phyloP scores from a whole-genome alignment of 306 rosid species.

The Ochetophila trinervis region DNA sequence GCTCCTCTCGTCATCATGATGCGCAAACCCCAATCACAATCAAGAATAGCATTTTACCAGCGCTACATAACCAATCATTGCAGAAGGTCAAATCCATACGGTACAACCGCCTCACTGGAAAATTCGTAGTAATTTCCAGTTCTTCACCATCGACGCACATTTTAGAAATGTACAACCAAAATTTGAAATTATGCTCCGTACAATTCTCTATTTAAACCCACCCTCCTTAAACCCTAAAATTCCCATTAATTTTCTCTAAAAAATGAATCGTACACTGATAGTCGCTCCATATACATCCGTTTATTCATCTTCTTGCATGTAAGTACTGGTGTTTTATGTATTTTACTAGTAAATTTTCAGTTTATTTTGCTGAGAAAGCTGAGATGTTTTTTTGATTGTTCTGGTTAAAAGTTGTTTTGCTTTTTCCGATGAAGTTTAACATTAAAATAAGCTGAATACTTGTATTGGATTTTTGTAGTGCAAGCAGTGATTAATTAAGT shows the following conservation, averaged over 20 bases:
- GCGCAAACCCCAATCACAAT: background rate
- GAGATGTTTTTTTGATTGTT: background rate
- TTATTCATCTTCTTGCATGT: background rate
- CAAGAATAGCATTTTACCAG: background rate
- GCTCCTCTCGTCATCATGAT: background rate
- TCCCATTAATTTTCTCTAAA: slow-evolving; percentile 11
- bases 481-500: no score
- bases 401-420: background rate
- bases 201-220: no score
- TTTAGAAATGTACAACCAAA: no score
- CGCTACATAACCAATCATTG: no score
- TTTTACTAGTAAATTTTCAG: background rate
- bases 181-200: no score
- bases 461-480: no score
- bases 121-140: no score
- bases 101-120: slow-evolving; percentile 8
- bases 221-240: slow-evolving; percentile 40
- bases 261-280: slow-evolving; percentile 32
- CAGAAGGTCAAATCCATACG: slow-evolving; percentile 6
- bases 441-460: no score
- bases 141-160: no score
- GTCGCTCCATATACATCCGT: slow-evolving; percentile 13
- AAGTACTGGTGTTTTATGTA: background rate
- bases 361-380: background rate
- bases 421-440: background rate